phyloP scores from a whole-genome alignment of 169 alveolate genomes.

The Eimeria maxima region DNA sequence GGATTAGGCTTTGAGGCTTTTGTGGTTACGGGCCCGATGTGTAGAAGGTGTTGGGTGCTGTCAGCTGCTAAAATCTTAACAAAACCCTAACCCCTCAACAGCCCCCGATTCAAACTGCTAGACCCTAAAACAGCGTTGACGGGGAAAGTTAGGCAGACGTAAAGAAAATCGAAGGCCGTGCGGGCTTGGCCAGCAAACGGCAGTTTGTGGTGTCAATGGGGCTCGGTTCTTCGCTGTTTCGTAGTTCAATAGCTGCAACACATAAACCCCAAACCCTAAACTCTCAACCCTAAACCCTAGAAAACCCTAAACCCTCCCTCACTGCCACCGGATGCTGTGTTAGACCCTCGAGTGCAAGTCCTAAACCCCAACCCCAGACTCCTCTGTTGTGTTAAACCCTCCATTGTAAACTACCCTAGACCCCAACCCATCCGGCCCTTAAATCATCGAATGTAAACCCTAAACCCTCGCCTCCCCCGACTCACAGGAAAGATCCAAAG shows the following conservation, averaged over 20 bases:
- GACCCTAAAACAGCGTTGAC: too few relatives aligned
- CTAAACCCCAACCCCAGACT: too few relatives aligned
- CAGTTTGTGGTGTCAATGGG: constrained; percentile 38
- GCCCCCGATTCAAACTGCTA: too few relatives aligned
- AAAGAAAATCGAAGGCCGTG: constrained; percentile 68
- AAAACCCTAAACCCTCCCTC: neutral
- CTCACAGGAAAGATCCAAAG: constrained; percentile 85
- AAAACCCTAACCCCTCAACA: too few relatives aligned
- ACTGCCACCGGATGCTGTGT: too few relatives aligned
- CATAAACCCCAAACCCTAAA: neutral
- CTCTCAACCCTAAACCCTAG: neutral
- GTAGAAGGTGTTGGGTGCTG: too few relatives aligned
- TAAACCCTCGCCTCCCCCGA: neutral
- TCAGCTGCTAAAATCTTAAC: neutral
- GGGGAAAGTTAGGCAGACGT: neutral
- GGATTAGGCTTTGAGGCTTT: neutral
- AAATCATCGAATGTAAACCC: too few relatives aligned
- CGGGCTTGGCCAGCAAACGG: constrained; percentile 75
- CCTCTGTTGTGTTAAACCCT: too few relatives aligned
- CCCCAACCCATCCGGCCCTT: too few relatives aligned
- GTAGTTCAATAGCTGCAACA: constrained; percentile 50
- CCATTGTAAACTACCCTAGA: too few relatives aligned
- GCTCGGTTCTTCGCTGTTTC: constrained; percentile 62
- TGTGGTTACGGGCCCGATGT: too few relatives aligned
- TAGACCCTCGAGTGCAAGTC: too few relatives aligned